phyloP scores from a whole-genome alignment of 495 filamentous ascomycete species.

The Penicillium lividum region DNA sequence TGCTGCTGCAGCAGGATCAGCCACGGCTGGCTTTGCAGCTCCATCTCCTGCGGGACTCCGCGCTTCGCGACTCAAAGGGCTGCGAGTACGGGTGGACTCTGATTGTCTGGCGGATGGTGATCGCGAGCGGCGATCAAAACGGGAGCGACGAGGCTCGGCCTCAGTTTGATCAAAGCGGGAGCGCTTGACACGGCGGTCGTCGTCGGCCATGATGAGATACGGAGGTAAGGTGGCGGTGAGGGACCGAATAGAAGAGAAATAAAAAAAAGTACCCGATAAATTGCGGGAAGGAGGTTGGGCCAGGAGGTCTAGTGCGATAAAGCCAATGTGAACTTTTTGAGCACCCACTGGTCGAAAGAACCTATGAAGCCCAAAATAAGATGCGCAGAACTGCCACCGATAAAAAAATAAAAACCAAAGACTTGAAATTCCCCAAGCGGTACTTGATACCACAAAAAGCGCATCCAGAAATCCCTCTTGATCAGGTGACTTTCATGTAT shows the following conservation, averaged over 20 bases:
- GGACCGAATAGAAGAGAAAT: neutral
- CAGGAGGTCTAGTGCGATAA: neutral
- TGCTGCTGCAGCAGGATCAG: conserved; percentile 82
- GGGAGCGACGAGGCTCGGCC: conserved; percentile 71
- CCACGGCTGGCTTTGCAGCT: conserved; percentile 44
- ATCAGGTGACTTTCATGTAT: conserved; percentile 6
- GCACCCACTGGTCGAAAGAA: neutral
- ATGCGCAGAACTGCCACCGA: neutral
- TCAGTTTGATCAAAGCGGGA: conserved; percentile 92
- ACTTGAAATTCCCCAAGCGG: neutral
- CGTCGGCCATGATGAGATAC: conserved; percentile 67
- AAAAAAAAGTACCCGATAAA: conserved; percentile 20
- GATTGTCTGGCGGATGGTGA: conserved; percentile 69
- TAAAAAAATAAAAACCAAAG: neutral
- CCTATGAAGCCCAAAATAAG: neutral
- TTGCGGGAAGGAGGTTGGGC: conserved; percentile 27
- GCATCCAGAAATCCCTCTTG: conserved; percentile 8
- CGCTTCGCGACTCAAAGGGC: conserved; percentile 64
- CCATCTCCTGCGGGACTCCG: conserved; percentile 52
- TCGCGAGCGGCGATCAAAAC: conserved; percentile 84
- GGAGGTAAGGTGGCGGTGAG: conserved; percentile 1
- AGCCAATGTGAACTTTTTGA: neutral
- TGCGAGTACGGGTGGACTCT: conserved; percentile 71
- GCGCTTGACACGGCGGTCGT: conserved; percentile 76
- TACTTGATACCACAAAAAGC: conserved; percentile 5